Percentiles rank a stretch among this genome's conserved stretches.
These are phyloP conservation scores for Fraxinus albicans DNA, from an alignment of 305 asterid species.

Conservation along the genomic window DNA sequence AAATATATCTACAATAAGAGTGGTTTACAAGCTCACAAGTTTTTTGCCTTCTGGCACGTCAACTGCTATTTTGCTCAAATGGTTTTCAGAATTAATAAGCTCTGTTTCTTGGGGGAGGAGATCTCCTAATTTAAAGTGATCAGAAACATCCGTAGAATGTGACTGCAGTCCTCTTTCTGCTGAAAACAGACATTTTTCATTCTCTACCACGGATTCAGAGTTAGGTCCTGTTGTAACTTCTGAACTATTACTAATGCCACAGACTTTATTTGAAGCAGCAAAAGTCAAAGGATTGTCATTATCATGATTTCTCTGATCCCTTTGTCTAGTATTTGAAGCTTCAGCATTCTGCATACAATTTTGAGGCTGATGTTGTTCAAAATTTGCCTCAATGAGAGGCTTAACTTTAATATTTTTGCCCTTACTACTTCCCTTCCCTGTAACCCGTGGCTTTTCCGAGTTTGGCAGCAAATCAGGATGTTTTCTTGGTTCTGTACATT, in stretches of 20 bases:
- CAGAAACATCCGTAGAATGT: conserved; percentile 34
- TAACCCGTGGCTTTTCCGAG: conserved; percentile 38
- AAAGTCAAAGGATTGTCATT: conserved; percentile 20
- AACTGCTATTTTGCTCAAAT: conserved; percentile 26
- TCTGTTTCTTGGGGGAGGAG: conserved; percentile 29
- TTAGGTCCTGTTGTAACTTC: conserved; percentile 34
- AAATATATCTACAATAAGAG: conserved; percentile 18
- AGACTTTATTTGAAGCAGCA: conserved; percentile 27
- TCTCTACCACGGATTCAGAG: conserved; percentile 26
- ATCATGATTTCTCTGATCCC: conserved; percentile 21
- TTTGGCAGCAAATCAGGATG: conserved; percentile 37
- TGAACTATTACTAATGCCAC: conserved; percentile 24
- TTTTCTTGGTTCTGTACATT: conserved; percentile 32
- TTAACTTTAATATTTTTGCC: conserved; percentile 31
- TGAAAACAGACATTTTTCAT: conserved; percentile 31
- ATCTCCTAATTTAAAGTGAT: conserved; percentile 35
- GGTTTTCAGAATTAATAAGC: conserved; percentile 23
- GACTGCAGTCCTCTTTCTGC: conserved; percentile 36
- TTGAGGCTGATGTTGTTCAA: conserved; percentile 33
- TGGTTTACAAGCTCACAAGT: conserved; percentile 52
- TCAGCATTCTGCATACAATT: conserved; percentile 24
- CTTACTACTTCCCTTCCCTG: conserved; percentile 67
- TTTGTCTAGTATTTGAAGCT: conserved; percentile 34
- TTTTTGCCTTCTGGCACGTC: conserved; percentile 42
- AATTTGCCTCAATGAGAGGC: conserved; percentile 25